Evolutionary conservation across 768 basidiomycete species (phyloP).

Genomic region (Lactarius deliciosus): DNA sequence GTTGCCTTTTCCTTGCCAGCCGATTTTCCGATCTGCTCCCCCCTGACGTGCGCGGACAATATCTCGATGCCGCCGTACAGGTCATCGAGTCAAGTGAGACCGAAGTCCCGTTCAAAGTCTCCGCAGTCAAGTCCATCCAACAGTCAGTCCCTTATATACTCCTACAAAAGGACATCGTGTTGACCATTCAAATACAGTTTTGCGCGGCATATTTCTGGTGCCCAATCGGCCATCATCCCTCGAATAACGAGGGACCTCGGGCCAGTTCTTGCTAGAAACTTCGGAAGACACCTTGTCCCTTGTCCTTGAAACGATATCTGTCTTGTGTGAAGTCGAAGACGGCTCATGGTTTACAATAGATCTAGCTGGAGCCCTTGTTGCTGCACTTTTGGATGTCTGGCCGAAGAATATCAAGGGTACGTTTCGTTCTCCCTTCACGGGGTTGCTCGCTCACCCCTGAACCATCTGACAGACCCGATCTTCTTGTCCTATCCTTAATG

Average conservation of each 20-base stretch:
- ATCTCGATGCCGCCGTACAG: slow-evolving; percentile 82
- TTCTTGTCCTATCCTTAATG: slow-evolving; percentile 40
- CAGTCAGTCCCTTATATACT: slow-evolving; percentile 57
- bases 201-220: slow-evolving; percentile 62
- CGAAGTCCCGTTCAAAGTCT: slow-evolving; percentile 87
- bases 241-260: slow-evolving; percentile 79
- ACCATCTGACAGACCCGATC: slow-evolving; percentile 67
- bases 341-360: slow-evolving; percentile 71
- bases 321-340: slow-evolving; percentile 71
- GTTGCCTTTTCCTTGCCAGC: slow-evolving; percentile 93
- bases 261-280: slow-evolving; percentile 74
- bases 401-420: slow-evolving; percentile 81
- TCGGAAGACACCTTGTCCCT: slow-evolving; percentile 88
- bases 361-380: slow-evolving; percentile 62
- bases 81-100: slow-evolving; percentile 75
- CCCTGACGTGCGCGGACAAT: slow-evolving; percentile 71
- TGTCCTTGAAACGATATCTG: slow-evolving; percentile 81
- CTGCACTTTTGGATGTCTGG: slow-evolving; percentile 79
- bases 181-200: slow-evolving; percentile 49
- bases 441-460: neutral
- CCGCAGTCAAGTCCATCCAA: slow-evolving; percentile 89
- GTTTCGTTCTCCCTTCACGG: slow-evolving; percentile 18
- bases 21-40: slow-evolving; percentile 80
- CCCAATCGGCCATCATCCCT: slow-evolving; percentile 61
- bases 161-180: neutral